These are phyloP conservation scores for Boletus sensibilis DNA, from an alignment of 768 basidiomycete genomes.

Conservation along the genomic window DNA sequence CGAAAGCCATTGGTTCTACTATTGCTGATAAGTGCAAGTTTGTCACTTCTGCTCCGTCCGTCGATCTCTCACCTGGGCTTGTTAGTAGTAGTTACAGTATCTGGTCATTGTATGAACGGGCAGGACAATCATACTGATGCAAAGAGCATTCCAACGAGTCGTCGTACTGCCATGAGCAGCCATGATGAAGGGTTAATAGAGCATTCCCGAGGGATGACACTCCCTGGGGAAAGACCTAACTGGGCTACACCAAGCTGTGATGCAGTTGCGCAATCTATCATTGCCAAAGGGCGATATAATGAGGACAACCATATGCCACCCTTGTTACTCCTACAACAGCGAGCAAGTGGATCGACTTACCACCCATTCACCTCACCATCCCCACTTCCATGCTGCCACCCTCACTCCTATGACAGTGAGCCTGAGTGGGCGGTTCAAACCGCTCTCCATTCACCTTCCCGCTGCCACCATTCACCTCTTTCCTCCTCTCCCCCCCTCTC, in stretches of 20 bases:
- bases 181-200: conserved; percentile 80
- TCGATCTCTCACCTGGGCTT: conserved; percentile 71
- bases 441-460: no score
- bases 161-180: conserved; percentile 84
- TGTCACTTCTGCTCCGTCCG: conserved; percentile 78
- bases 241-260: conserved; percentile 55
- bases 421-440: no score
- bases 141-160: conserved; percentile 91
- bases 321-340: no score
- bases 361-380: no score
- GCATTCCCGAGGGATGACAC: conserved; percentile 69
- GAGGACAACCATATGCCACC: conserved; percentile 64
- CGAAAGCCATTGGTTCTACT: conserved; percentile 65
- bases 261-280: conserved; percentile 51
- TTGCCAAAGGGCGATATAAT: conserved; percentile 52
- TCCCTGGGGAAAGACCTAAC: conserved; percentile 61
- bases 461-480: no score
- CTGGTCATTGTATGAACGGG: conserved; percentile 43
- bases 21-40: conserved; percentile 81
- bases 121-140: conserved; percentile 73
- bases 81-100: no score
- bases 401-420: no score
- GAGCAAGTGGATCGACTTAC: no score
- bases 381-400: no score
- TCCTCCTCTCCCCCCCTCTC: no score